Evolutionary conservation across 257 asterid genomes (phyloP), one percentile per base, ranked within the genome.

Genomic region (Ehretia macrophylla): DNA sequence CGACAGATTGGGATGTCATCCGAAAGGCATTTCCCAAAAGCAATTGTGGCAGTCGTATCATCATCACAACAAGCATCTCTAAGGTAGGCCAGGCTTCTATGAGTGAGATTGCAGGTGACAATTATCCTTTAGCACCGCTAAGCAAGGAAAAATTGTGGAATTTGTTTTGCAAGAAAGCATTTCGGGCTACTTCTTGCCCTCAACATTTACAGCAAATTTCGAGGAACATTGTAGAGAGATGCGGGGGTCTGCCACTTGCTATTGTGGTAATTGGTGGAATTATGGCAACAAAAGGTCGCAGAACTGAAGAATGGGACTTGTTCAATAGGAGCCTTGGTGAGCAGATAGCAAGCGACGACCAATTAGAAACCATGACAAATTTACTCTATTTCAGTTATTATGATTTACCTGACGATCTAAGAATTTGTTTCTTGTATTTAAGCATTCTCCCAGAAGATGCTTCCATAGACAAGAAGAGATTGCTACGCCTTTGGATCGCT

Each of bases 1-100:
- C 58, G 10, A 51, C 54, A 14, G 76, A 66, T 10, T 77, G 73
- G 80, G 80, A 77, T 37, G 67, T 68, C 6, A 46, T 74, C 39
- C 67, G 52, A 21, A 14, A 37, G 51, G 72, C 48, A 10, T 35
- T 72, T n/a, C 77, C 77, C 2, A 56, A 37, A 14, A 68, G 45
- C 10, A 50, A 11, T 10, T 17, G 50, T 18, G 68, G 72, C 5
- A 66, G 77, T 20, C 66, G 72, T 4, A 48, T 72, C 18, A 21
- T 61, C 42, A 23, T 72, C 60, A 72, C 77, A 2, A 66, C 68
- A 0, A 58, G 64, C 1, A 54, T 20, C 0, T 3, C 11, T 12
- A 14, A 23, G 47, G 11, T 68, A 10, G 64, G 53, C 3, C 9
- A 16, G 40, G 48, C 53, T 11, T 44, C 35, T 27, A 6, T 3